Evolutionary conservation across 129 eudicot species (phyloP).

Genomic region (Flaveria robusta): DNA sequence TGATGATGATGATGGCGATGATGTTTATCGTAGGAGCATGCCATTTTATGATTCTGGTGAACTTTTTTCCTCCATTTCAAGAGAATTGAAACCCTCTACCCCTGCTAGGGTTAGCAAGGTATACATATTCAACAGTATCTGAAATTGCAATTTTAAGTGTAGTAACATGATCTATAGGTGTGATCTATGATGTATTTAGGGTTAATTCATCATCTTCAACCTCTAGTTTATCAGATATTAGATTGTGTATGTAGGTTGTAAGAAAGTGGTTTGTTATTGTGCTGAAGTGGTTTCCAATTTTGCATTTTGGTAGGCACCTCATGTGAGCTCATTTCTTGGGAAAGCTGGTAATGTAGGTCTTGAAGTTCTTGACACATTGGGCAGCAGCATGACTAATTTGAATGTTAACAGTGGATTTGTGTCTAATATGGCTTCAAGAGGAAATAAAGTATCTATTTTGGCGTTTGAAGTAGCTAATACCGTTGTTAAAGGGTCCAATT

Average conservation of each 20-base stretch:
- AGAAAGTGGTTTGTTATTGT: too few species aligned
- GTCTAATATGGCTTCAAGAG: conserved; percentile 67
- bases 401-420: conserved; percentile 70
- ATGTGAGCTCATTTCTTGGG: conserved; percentile 72
- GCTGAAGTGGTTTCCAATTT: conserved; percentile 1
- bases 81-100: conserved; percentile 70
- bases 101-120: conserved; percentile 75
- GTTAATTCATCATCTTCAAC: background rate
- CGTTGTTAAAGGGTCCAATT: conserved; percentile 66
- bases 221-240: background rate
- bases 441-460: conserved; percentile 64
- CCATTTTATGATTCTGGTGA: conserved; percentile 65
- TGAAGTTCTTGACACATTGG: conserved; percentile 76
- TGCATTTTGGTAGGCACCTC: conserved; percentile 53
- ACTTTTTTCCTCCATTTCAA: conserved; percentile 53
- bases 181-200: background rate
- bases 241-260: background rate
- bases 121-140: conserved; percentile 15
- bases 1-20: conserved; percentile 15
- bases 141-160: too few species aligned
- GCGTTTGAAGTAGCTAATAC: conserved; percentile 97
- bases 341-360: conserved; percentile 77
- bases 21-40: conserved; percentile 32
- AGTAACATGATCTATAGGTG: too few species aligned
- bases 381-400: conserved; percentile 82